These are phyloP conservation scores for Suhomyces atakaporum DNA, from an alignment of 1,139 yeast genomes.

Conservation along the genomic window DNA sequence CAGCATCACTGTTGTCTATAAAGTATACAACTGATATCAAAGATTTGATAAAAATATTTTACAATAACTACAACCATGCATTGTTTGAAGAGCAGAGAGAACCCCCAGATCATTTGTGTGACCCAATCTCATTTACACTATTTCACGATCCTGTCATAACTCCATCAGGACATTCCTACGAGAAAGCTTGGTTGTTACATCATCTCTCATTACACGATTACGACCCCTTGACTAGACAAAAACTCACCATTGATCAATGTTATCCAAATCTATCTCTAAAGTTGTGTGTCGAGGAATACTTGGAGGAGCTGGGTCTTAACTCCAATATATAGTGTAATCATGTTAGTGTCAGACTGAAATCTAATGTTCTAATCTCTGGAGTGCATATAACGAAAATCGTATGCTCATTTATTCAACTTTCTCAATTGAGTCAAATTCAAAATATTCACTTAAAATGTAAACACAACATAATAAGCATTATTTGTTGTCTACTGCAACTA, in stretches of 20 bases:
- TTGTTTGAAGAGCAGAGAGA: constrained; percentile 17
- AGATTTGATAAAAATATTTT: constrained; percentile 26
- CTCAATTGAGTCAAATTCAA: constrained; percentile 2
- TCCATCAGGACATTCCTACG: constrained; percentile 52
- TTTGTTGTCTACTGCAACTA: constrained; percentile 1
- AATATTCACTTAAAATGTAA: constrained; percentile 5
- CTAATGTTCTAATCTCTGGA: too few relatives aligned
- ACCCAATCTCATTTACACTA: constrained; percentile 48
- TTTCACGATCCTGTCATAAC: constrained; percentile 49
- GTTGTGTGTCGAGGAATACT: constrained; percentile 15
- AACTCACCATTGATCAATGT: constrained; percentile 21
- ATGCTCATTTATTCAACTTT: background rate
- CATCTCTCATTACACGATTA: constrained; percentile 35
- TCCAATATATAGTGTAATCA: background rate
- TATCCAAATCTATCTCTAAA: constrained; percentile 22
- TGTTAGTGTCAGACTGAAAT: too few relatives aligned
- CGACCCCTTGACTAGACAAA: constrained; percentile 39
- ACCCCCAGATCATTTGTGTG: constrained; percentile 47
- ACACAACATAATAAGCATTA: background rate
- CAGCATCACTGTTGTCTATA: constrained; percentile 21
- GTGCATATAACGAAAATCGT: too few relatives aligned
- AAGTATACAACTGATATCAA: constrained; percentile 25
- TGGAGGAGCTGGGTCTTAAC: constrained; percentile 2
- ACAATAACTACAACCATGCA: constrained; percentile 22
- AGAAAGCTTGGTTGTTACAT: constrained; percentile 40